A percentile compares a stretch with the other conserved stretches of the same genome.
Evolutionary conservation across 768 basidiomycete species (phyloP).

Genomic region (Multifurca ochricompacta): DNA sequence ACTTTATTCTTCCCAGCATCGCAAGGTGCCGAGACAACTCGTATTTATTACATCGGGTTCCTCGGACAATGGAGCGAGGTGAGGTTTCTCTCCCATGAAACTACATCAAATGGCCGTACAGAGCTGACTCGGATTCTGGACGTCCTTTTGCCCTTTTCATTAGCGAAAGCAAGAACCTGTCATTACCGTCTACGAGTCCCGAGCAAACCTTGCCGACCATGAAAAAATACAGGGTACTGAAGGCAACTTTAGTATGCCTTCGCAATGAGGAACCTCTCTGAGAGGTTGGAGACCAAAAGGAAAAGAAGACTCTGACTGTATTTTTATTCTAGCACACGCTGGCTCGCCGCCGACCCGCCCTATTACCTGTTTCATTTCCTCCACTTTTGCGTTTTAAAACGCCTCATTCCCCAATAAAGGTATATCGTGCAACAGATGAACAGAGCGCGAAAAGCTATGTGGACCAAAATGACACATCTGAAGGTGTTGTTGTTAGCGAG

Average conservation of each 20-base stretch:
- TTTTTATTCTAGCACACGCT: conserved; percentile 4
- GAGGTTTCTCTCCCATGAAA: conserved; percentile 10
- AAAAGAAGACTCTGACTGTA: not conserved
- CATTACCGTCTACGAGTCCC: conserved; percentile 81
- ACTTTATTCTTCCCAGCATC: conserved; percentile 76
- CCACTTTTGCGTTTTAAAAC: not conserved
- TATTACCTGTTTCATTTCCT: not conserved
- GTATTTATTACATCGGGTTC: conserved; percentile 81
- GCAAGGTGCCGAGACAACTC: conserved; percentile 69
- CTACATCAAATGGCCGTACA: not conserved
- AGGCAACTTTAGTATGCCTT: conserved; percentile 44
- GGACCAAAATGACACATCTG: too few species aligned
- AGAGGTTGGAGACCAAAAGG: not conserved
- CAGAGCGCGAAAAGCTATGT: too few species aligned
- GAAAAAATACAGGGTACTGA: conserved; percentile 78
- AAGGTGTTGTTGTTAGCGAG: too few species aligned
- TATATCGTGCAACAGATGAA: not conserved
- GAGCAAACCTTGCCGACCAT: conserved; percentile 84
- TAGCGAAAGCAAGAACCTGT: conserved; percentile 74
- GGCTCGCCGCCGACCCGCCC: not conserved
- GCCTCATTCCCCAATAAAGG: not conserved
- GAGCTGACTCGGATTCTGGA: not conserved
- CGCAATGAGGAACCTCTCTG: conserved; percentile 22
- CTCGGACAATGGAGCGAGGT: conserved; percentile 78
- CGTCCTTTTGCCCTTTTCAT: not conserved